Conservation (phyloP, 495 filamentous ascomycete species). For the Talaromyces wortmannii region DNA sequence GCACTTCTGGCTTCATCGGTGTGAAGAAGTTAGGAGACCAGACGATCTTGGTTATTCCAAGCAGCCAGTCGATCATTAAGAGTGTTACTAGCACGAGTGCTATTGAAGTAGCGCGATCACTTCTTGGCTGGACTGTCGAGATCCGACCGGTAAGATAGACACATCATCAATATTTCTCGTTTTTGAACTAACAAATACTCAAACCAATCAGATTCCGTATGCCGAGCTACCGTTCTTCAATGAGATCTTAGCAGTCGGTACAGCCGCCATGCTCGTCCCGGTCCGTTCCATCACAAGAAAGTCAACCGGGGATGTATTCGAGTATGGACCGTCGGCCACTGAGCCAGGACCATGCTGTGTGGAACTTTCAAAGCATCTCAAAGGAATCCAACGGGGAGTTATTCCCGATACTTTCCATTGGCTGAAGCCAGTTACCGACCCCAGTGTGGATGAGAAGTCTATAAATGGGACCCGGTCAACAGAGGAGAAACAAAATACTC, state of each 20-base stretch:
- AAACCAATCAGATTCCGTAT: constrained; percentile 51
- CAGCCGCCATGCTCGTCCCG: constrained; percentile 74
- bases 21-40: constrained; percentile 14
- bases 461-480: too few species aligned
- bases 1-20: constrained; percentile 39
- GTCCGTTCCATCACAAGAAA: constrained; percentile 63
- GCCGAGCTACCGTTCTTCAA: constrained; percentile 58
- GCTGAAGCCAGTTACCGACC: constrained; percentile 15
- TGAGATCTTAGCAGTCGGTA: constrained; percentile 78
- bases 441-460: too few species aligned
- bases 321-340: constrained; percentile 46
- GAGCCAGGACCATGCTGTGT: constrained; percentile 64
- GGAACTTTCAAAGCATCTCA: constrained; percentile 62
- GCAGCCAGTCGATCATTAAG: constrained; percentile 57
- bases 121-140: constrained; percentile 58
- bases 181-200: not conserved
- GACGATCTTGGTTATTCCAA: constrained; percentile 51
- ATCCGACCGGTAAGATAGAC: constrained; percentile 23
- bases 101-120: constrained; percentile 45
- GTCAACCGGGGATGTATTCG: not conserved
- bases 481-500: not conserved
- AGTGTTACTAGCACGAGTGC: constrained; percentile 60
- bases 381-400: constrained; percentile 79
- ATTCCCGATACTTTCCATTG: constrained; percentile 70
- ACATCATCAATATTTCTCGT: not conserved